Base-by-base conservation (phyloP, 2,329 filamentous ascomycete genomes). In the Penicillium thymicola region DNA sequence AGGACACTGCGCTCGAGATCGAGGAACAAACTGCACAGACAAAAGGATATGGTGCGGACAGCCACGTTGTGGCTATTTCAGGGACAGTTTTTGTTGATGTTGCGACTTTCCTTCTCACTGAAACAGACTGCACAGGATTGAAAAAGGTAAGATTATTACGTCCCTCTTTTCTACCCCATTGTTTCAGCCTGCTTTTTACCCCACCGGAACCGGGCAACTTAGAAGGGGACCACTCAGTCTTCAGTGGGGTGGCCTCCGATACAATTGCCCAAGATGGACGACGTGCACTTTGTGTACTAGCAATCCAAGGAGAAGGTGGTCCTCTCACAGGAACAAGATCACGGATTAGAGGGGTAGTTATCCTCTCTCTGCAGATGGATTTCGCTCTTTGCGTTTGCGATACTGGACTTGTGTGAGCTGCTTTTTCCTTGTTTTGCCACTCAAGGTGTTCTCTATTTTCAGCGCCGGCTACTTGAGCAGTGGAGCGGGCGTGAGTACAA, bases 11-110 rank as follows among this genome's bases (percentile, higher is more conserved):
- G 34, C 63, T 62, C 3, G 51, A 59, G 44, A 58, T 71, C 36
- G 69, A 81, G 23, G 75, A 82, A n/a, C 72, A 75, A 44, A 78
- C 85, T 16, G 79, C 82, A 8, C 62, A 69, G 34, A 76, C 80
- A 11, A 89, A 90, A 67, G 92, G 90, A 0, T 97, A 96, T 69
- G 89, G 90, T n/a, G 90, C 92, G 30, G 87, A 86, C 43, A 92
- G 87, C 64, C 83, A 81, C 60, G 87, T 97, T 54, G 76, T 82
- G 18, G 88, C 91, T 1, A 81, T 82, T 36, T 56, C 79, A 8
- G 83, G 86, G 0, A 80, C 88, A 28, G 91, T 90, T 0, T 88
- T 97, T 62, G 87, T 97, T 51, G 92, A 96, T 69, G 78, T 92
- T 43, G 85, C 86, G 30, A 89, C 87, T 11, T 87, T 99, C 60